phyloP scores from a whole-genome alignment of 2,329 filamentous ascomycete species.

The Penicillium expansum region DNA sequence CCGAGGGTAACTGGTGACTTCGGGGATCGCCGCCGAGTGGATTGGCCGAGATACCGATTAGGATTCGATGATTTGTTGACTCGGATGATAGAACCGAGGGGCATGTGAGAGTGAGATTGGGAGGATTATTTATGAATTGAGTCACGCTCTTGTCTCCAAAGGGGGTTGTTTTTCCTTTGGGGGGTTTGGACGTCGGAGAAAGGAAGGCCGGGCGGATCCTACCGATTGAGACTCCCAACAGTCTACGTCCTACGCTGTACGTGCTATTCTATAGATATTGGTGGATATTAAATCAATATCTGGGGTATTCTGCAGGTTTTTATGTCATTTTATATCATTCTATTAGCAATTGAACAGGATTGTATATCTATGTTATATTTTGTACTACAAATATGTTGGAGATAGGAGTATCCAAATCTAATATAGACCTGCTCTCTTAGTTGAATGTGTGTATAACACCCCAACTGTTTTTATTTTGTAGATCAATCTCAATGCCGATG shows the following conservation, averaged over 20 bases:
- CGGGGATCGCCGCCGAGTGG: constrained; percentile 28
- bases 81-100: constrained; percentile 4
- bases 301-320: background rate
- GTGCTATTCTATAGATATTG: constrained; percentile 1
- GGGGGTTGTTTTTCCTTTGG: background rate
- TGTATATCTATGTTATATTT: background rate
- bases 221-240: constrained; percentile 7
- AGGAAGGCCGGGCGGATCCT: constrained; percentile 15
- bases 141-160: background rate
- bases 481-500: background rate
- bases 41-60: constrained; percentile 1
- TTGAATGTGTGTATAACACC: background rate
- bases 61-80: constrained; percentile 12
- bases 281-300: background rate
- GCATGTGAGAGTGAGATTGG: background rate
- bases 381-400: background rate
- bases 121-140: constrained; percentile 10
- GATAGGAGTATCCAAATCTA: background rate
- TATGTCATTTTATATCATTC: background rate
- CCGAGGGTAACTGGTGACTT: constrained; percentile 22
- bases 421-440: too few species aligned
- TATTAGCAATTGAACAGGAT: background rate
- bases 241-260: constrained; percentile 15
- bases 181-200: constrained; percentile 10
- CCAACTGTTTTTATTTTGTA: background rate